Evolutionary conservation across 2,329 filamentous ascomycete species (phyloP), one percentile per base, ranked within the genome.

Genomic region (Camptophora hylomeconis): DNA sequence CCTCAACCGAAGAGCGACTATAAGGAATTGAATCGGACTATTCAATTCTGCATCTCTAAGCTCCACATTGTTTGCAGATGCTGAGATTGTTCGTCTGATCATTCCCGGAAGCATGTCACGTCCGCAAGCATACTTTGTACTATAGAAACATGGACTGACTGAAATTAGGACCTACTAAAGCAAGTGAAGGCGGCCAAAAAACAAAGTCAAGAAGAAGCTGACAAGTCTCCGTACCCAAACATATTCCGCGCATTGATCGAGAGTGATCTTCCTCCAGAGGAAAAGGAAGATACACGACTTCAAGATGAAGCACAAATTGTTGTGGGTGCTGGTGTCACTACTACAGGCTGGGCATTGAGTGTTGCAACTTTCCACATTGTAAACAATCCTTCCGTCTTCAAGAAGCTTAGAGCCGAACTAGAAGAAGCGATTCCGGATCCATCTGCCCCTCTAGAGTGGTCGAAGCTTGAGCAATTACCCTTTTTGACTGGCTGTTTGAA

Each of bases 391-490:
- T 24, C 26, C 0, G 33, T 51, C 3, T 28, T 39, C 20, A 13
- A 12, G 0, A 45, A 38, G 25, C 31, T 54, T 11, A 44, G 45
- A 4, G 30, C 40, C 7, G 51, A 56, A 16, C 32, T 56, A 14
- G 35, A 37, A 17, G 26, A 35, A 2, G 40, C 49, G 5, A 45
- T 54, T 37, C 50, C 48, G 1, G 42, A 38, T 9, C 40, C 45
- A 5, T 33, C 41, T 1, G 31, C 32, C 11, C 28, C 31, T 5
- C 37, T 48, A 5, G 38, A 43, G 26, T 38, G 34, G 33, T 5
- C 38, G 2, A 45, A 55, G 11, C 39, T 58, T 15, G 53, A 59
- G 39, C 41, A 44, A 25, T 32, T 58, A n/a, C 54, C 54, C 1
- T 58, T 57, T 35, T 30, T 59, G 32, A 49, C 33, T 3, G 45